Conservation (phyloP, 345 rosid genomes). For the Aquilaria sinensis region DNA sequence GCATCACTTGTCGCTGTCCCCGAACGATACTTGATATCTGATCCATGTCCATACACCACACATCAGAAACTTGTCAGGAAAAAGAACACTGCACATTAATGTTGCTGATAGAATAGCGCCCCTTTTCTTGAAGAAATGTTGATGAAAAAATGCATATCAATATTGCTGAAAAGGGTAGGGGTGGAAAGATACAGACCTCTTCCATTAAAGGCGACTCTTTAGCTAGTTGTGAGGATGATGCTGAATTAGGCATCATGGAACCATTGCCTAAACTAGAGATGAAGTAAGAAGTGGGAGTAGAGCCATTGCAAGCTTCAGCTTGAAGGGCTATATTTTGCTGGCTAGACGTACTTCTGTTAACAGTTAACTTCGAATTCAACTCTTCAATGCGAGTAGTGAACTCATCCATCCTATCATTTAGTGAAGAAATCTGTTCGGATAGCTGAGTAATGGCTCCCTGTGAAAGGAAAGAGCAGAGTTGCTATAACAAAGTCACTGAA, state of each 20-base stretch:
- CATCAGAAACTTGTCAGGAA: conserved; percentile 13
- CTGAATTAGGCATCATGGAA: conserved; percentile 58
- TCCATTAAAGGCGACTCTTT: conserved; percentile 77
- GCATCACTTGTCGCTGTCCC: conserved; percentile 80
- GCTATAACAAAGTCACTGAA: conserved; percentile 1
- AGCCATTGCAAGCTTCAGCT: conserved; percentile 64
- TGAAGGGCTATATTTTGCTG: conserved; percentile 64
- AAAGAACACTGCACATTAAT: background rate
- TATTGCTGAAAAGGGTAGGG: too few species aligned
- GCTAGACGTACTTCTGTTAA: conserved; percentile 46
- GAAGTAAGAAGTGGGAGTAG: conserved; percentile 84
- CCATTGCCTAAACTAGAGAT: conserved; percentile 76
- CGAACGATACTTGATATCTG: conserved; percentile 59
- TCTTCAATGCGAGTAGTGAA: conserved; percentile 73
- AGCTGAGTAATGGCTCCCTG: conserved; percentile 80
- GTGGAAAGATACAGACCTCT: conserved; percentile 44
- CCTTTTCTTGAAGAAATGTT: background rate
- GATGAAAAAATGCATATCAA: too few species aligned
- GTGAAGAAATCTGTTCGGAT: conserved; percentile 80
- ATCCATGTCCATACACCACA: conserved; percentile 4
- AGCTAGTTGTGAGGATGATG: conserved; percentile 60
- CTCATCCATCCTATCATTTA: conserved; percentile 91
- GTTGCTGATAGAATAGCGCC: too few species aligned
- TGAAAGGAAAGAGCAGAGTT: conserved; percentile 3
- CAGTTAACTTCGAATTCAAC: conserved; percentile 53